Percentiles rank a stretch among this genome's conserved stretches.
These are phyloP conservation scores for Aspergillus pseudoviridinutans DNA, from an alignment of 2,329 filamentous ascomycete species.

Conservation along the genomic window DNA sequence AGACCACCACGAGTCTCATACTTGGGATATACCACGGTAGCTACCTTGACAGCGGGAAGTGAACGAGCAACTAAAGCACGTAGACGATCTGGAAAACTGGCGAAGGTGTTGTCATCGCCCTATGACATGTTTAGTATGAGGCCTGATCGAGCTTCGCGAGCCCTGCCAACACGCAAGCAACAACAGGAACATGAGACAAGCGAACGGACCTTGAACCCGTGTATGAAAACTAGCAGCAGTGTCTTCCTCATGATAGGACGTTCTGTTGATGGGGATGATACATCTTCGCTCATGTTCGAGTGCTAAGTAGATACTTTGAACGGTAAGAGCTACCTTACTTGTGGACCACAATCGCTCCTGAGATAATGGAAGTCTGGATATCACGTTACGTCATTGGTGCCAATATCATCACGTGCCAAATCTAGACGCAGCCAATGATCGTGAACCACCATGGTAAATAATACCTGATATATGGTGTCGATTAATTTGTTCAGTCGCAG, in stretches of 20 bases:
- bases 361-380: background rate
- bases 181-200: background rate
- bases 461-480: background rate
- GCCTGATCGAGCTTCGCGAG: background rate
- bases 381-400: constrained; percentile 4
- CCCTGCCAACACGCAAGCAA: background rate
- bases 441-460: too few relatives aligned
- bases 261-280: background rate
- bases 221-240: constrained; percentile 46
- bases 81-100: constrained; percentile 43
- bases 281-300: constrained; percentile 5
- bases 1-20: constrained; percentile 49
- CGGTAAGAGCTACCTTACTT: background rate
- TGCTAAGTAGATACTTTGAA: background rate
- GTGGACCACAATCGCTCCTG: background rate
- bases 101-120: constrained; percentile 49
- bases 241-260: constrained; percentile 40
- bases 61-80: constrained; percentile 39
- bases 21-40: constrained; percentile 44
- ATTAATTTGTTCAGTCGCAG: background rate
- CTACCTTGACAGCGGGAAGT: constrained; percentile 40
- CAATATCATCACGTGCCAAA: background rate
- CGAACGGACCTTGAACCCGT: constrained; percentile 44
- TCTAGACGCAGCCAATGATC: background rate
- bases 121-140: constrained; percentile 16